A percentile compares a stretch with the other conserved stretches of the same genome.
Evolutionary conservation across 306 rosid species (phyloP).

Genomic region (Begonia fuchsioides): DNA sequence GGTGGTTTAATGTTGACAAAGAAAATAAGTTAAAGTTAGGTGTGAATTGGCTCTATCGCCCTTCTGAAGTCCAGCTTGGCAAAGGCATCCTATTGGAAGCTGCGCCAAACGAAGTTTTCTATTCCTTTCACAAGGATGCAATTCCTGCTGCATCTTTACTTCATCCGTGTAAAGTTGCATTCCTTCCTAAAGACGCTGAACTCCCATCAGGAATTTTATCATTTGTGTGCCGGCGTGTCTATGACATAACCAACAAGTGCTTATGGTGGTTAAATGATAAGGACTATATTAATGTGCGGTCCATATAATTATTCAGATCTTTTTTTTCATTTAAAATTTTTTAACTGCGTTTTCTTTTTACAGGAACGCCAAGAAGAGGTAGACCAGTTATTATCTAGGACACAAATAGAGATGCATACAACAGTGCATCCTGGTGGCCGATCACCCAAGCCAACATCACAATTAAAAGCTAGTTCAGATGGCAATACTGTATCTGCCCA

Average conservation of each 20-base stretch:
- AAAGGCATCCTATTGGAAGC: conserved; percentile 53
- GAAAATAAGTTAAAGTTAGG: conserved; percentile 38
- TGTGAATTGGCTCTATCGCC: conserved; percentile 77
- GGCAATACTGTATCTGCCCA: conserved; percentile 21
- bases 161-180: conserved; percentile 90
- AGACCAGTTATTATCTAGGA: conserved; percentile 50
- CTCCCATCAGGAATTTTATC: conserved; percentile 67
- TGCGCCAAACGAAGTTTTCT: conserved; percentile 72
- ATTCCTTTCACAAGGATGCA: conserved; percentile 83
- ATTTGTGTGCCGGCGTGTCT: conserved; percentile 79
- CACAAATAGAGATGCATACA: conserved; percentile 64
- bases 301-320: not conserved
- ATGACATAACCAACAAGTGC: conserved; percentile 65
- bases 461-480: conserved; percentile 63
- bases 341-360: not conserved
- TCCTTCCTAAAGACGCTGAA: conserved; percentile 60
- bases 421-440: conserved; percentile 63
- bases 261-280: conserved; percentile 82
- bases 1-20: conserved; percentile 28
- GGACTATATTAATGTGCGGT: conserved; percentile 63
- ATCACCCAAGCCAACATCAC: conserved; percentile 72
- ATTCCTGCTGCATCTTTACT: conserved; percentile 63
- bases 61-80: conserved; percentile 54
- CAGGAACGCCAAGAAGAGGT: conserved; percentile 85
- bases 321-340: too few relatives aligned